phyloP scores from a whole-genome alignment of 805 yeast species.

The Jamesozyma jinghongensis region DNA sequence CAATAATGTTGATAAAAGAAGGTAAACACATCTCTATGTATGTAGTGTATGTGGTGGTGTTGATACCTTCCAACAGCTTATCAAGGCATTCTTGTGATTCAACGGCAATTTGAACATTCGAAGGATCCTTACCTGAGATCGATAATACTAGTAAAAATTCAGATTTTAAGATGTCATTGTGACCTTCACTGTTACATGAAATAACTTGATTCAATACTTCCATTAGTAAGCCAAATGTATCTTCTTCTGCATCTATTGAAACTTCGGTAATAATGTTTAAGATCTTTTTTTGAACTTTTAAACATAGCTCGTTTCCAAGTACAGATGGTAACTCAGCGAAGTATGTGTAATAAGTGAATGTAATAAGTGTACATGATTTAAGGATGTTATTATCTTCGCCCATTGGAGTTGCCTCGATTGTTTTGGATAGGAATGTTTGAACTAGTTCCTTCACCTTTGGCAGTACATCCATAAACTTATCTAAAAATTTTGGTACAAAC shows the following conservation, averaged over 20 bases:
- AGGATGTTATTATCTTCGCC: constrained; percentile 23
- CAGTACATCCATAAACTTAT: constrained; percentile 37
- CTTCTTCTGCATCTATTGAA: constrained; percentile 62
- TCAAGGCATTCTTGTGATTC: constrained; percentile 65
- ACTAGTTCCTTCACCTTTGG: constrained; percentile 30
- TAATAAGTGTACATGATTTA: constrained; percentile 35
- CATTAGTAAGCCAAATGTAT: constrained; percentile 61
- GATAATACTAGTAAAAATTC: constrained; percentile 49
- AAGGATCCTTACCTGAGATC: constrained; percentile 62
- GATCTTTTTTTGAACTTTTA: constrained; percentile 17
- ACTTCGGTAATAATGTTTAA: constrained; percentile 37
- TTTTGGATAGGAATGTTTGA: constrained; percentile 15
- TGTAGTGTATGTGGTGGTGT: constrained; percentile 35
- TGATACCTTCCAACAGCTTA: constrained; percentile 43
- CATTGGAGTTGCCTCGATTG: constrained; percentile 21
- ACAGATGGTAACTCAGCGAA: constrained; percentile 30
- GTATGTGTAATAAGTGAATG: constrained; percentile 43
- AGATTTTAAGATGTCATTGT: constrained; percentile 19
- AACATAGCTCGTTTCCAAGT: constrained; percentile 14
- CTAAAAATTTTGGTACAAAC: constrained; percentile 47
- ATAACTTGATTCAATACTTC: constrained; percentile 49
- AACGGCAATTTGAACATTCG: constrained; percentile 59
- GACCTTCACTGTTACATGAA: constrained; percentile 30
- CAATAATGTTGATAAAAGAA: constrained; percentile 34
- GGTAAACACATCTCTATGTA: constrained; percentile 50